These are phyloP conservation scores for Aureobasidium sp. DNA, from an alignment of 2,329 filamentous ascomycete genomes.

Conservation along the genomic window DNA sequence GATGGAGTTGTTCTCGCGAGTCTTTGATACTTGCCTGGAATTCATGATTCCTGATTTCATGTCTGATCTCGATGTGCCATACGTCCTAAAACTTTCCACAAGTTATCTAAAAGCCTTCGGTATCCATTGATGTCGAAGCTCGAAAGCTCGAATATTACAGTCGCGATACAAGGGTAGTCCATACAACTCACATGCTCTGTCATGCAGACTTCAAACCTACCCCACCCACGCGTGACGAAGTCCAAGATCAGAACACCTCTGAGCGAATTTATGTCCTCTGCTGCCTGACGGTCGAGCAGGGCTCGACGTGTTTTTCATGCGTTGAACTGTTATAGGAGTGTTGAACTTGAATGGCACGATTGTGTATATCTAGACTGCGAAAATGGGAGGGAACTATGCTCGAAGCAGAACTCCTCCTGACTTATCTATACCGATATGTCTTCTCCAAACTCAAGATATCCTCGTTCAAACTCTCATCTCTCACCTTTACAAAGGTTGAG, in stretches of 20 bases:
- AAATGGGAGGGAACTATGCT: background rate
- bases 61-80: too few relatives aligned
- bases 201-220: background rate
- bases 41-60: too few relatives aligned
- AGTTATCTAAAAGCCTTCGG: too few relatives aligned
- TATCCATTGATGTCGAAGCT: background rate
- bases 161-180: background rate
- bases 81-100: too few relatives aligned
- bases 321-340: background rate
- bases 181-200: background rate
- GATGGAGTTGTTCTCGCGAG: too few relatives aligned
- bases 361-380: background rate
- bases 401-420: too few relatives aligned
- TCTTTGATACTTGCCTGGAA: too few relatives aligned
- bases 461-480: background rate
- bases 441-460: background rate
- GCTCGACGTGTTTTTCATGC: background rate
- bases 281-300: background rate
- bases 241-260: background rate
- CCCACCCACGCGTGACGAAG: background rate
- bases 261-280: background rate
- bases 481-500: background rate
- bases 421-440: background rate
- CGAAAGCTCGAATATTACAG: background rate
- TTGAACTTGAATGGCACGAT: background rate